A percentile compares a stretch with the other conserved stretches of the same genome.
Conservation (phyloP, 805 yeast species). For the Candida saitoana region DNA sequence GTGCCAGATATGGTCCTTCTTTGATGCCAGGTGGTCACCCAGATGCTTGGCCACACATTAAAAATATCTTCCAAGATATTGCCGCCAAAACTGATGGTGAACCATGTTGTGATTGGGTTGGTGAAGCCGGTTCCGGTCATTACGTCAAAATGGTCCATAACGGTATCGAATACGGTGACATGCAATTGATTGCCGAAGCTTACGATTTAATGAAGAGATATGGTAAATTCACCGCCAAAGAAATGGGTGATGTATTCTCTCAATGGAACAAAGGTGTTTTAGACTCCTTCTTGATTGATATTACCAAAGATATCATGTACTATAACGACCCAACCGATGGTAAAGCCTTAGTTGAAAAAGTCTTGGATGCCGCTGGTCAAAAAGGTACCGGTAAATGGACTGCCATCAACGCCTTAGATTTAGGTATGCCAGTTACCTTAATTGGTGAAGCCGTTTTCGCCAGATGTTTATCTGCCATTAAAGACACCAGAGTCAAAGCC, state of each 20-base stretch:
- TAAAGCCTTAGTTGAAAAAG: constrained; percentile 91
- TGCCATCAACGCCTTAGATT: constrained; percentile 94
- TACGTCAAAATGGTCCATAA: constrained; percentile 99
- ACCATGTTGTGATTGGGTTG: constrained; percentile 99
- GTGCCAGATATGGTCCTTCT: constrained; percentile 99
- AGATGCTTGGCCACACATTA: constrained; percentile 98
- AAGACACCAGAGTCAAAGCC: constrained; percentile 86
- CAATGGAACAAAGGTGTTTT: constrained; percentile 96
- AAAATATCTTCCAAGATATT: constrained; percentile 92
- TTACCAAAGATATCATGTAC: constrained; percentile 90
- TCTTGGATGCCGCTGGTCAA: constrained; percentile 95
- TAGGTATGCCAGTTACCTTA: constrained; percentile 97
- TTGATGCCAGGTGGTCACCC: constrained; percentile 99
- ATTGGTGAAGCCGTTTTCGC: constrained; percentile 99
- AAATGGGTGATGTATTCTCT: constrained; percentile 87
- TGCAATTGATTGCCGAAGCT: constrained; percentile 98
- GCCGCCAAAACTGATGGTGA: constrained; percentile 97
- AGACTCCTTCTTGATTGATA: constrained; percentile 95
- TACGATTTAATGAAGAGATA: constrained; percentile 93
- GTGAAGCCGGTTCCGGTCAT: constrained; percentile 98
- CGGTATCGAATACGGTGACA: constrained; percentile 99
- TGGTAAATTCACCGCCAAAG: constrained; percentile 85
- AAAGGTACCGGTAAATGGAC: constrained; percentile 99
- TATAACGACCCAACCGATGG: constrained; percentile 84
- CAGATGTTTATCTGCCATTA: constrained; percentile 91